Evolutionary conservation across 2,329 filamentous ascomycete genomes (phyloP).

Genomic region (Penicillium griseofulvum): DNA sequence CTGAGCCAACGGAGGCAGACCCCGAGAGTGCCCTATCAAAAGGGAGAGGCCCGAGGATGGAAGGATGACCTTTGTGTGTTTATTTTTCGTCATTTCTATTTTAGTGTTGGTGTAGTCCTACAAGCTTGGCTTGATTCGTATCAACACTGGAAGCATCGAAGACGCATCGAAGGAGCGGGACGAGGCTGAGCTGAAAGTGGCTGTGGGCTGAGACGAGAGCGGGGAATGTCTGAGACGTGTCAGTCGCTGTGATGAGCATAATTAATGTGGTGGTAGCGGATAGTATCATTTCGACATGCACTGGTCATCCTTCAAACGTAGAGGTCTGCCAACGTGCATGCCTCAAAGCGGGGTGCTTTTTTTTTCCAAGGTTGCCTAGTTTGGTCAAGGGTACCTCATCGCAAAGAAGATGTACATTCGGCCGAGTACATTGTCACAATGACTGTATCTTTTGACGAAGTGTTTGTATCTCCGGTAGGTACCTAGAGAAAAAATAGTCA

Average conservation of each 20-base stretch:
- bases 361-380: background rate
- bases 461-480: background rate
- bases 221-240: constrained; percentile 7
- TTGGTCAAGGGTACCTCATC: background rate
- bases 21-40: constrained; percentile 15
- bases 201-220: constrained; percentile 16
- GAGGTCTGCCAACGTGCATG: background rate
- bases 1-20: constrained; percentile 1
- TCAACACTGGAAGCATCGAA: constrained; percentile 25
- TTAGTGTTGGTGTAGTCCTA: background rate
- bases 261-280: background rate
- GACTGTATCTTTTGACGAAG: background rate
- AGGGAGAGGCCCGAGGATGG: constrained; percentile 15
- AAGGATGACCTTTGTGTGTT: constrained; percentile 14
- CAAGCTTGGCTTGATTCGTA: background rate
- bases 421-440: background rate
- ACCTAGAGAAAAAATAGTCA: background rate
- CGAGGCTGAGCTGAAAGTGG: constrained; percentile 19
- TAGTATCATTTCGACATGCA: constrained; percentile 1
- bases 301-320: background rate
- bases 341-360: background rate
- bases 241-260: background rate
- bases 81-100: background rate
- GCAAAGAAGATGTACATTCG: background rate
- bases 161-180: constrained; percentile 30